phyloP scores from a whole-genome alignment of 495 filamentous ascomycete genomes.

The Aspergillus steynii region DNA sequence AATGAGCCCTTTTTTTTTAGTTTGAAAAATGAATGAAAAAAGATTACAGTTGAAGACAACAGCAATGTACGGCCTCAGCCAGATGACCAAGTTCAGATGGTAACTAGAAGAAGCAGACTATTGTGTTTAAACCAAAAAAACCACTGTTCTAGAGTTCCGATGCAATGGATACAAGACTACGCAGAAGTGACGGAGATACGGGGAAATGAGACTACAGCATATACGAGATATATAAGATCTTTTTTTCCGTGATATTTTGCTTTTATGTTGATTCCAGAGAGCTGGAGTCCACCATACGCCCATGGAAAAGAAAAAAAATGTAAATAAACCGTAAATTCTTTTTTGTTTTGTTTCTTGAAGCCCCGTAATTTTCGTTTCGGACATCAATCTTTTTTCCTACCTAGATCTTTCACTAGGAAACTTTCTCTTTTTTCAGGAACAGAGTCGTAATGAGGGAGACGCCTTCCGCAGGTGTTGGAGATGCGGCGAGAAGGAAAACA shows the following conservation, averaged over 20 bases:
- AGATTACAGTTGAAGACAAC: not conserved
- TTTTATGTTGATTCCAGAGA: not conserved
- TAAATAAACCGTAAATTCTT: not conserved
- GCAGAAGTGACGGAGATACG: too few species aligned
- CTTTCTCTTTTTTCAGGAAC: constrained; percentile 2
- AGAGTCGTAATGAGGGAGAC: constrained; percentile 7
- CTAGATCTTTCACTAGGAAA: constrained; percentile 15
- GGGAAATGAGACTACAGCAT: not conserved
- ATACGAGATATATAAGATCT: not conserved
- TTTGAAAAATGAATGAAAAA: not conserved
- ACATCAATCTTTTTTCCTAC: constrained; percentile 15
- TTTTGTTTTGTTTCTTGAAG: constrained; percentile 6
- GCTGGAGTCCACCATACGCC: not conserved
- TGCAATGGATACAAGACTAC: not conserved
- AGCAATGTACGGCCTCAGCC: not conserved
- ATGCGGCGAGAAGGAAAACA: constrained; percentile 10
- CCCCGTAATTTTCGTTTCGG: constrained; percentile 15
- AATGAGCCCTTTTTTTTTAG: not conserved
- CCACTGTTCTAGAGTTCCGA: too few species aligned
- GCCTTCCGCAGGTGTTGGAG: constrained; percentile 1
- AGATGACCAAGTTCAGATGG: not conserved
- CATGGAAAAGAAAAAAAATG: constrained; percentile 8
- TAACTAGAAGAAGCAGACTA: too few species aligned
- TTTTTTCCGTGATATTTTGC: not conserved
- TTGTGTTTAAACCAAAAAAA: too few species aligned